These are phyloP conservation scores for Aureobasidium sp. DNA, from an alignment of 2,329 filamentous ascomycete genomes.

Conservation along the genomic window DNA sequence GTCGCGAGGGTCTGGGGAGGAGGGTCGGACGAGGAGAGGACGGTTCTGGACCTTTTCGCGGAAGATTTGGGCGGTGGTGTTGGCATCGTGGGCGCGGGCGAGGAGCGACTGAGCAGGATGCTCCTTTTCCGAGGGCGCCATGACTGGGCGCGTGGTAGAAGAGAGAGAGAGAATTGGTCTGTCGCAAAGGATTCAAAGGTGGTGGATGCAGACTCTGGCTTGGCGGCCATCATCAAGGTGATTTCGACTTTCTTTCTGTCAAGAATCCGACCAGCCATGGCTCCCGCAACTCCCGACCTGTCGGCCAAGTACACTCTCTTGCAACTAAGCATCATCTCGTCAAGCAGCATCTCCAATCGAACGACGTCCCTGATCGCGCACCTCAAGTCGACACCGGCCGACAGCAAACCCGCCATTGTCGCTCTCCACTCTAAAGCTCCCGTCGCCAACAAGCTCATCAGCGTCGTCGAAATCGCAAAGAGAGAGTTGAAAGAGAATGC, in stretches of 20 bases:
- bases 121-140: constrained; percentile 16
- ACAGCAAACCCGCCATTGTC: constrained; percentile 33
- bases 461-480: constrained; percentile 56
- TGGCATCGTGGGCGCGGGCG: constrained; percentile 68
- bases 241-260: background rate
- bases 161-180: background rate
- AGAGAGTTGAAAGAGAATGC: constrained; percentile 32
- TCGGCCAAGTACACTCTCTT: constrained; percentile 21
- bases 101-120: constrained; percentile 54
- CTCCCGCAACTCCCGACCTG: constrained; percentile 11
- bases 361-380: constrained; percentile 23
- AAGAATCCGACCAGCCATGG: background rate
- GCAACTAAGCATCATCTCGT: constrained; percentile 23
- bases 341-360: constrained; percentile 27
- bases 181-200: background rate
- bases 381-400: constrained; percentile 15
- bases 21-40: constrained; percentile 69
- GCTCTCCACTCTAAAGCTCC: constrained; percentile 33
- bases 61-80: constrained; percentile 65
- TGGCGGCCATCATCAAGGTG: constrained; percentile 11
- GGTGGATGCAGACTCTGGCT: background rate
- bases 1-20: constrained; percentile 53
- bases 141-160: background rate
- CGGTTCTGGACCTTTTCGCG: constrained; percentile 76
- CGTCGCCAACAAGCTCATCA: constrained; percentile 57